Evolutionary conservation across 1,139 yeast species (phyloP), one percentile per base, ranked within the genome.

Genomic region (Nematodospora anomalae): DNA sequence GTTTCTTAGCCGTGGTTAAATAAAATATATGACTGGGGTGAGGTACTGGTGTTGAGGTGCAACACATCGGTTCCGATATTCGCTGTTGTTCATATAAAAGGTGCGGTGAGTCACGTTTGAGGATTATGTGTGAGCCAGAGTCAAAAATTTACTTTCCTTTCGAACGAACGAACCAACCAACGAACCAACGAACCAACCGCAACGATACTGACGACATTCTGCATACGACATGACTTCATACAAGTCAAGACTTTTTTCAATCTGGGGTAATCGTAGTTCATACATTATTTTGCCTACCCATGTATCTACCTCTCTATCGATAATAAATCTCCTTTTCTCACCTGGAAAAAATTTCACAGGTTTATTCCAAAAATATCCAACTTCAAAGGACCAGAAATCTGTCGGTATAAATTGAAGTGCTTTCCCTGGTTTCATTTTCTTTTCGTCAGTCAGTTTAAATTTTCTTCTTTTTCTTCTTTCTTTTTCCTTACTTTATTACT

Each of bases 371-470:
- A 6, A n/a, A n/a, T n/a, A n/a, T n/a, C n/a, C n/a, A n/a, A n/a
- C n/a, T n/a, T n/a, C n/a, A n/a, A n/a, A n/a, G n/a, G n/a, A n/a
- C n/a, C n/a, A n/a, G n/a, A n/a, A n/a, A n/a, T n/a, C n/a, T n/a
- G n/a, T 18, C 7, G 8, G 14, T 35, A 35, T 35, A 35, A 35
- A 35, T 30, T 21, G 16, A 22, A 27, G 20, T 30, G 35, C 31
- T 16, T 35, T 35, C 28, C 11, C 34, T 28, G 28, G 21, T 18
- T 20, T 21, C 7, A 15, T 15, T n/a, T 22, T 14, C n/a, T 6
- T n/a, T 22, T 30, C 15, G 13, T 12, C 8, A 6, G 16, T 10
- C 3, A 7, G 16, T 16, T n/a, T 18, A 15, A 21, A 29, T 23
- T 25, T 25, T 28, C 11, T 21, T 33, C 22, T 20, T 24, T 16